These are phyloP conservation scores for Capronia epimyces DNA, from an alignment of 2,329 filamentous ascomycete genomes.

Conservation along the genomic window DNA sequence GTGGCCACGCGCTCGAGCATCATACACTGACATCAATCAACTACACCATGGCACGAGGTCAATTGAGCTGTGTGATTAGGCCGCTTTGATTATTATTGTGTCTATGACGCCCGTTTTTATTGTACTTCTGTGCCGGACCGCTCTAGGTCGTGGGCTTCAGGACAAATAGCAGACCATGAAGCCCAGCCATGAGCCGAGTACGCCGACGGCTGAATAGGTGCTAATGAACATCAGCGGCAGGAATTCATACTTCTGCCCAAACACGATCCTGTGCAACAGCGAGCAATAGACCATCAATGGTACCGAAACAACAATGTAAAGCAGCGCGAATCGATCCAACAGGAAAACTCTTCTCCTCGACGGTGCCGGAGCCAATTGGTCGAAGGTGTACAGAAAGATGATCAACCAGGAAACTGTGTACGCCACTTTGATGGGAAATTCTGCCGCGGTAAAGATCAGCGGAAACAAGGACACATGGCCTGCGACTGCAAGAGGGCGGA, in stretches of 20 bases:
- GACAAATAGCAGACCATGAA: constrained; percentile 88
- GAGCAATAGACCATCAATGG: constrained; percentile 87
- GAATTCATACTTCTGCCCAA: constrained; percentile 79
- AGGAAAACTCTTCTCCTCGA: constrained; percentile 76
- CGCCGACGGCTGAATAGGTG: constrained; percentile 88
- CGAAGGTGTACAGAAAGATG: constrained; percentile 77
- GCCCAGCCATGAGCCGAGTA: constrained; percentile 90
- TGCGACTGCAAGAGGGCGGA: constrained; percentile 83
- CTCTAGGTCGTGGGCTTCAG: constrained; percentile 24
- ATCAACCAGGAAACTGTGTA: constrained; percentile 93
- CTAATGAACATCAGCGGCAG: constrained; percentile 95
- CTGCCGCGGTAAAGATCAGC: constrained; percentile 80
- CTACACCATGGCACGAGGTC: no score
- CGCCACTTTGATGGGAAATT: constrained; percentile 88
- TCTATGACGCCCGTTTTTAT: not conserved
- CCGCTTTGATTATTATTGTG: not conserved
- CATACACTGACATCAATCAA: no score
- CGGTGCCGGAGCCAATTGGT: constrained; percentile 78
- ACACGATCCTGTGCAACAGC: constrained; percentile 72
- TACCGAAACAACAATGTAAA: constrained; percentile 86
- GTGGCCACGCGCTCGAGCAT: no score
- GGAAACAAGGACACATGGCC: constrained; percentile 95
- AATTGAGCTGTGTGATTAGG: not conserved
- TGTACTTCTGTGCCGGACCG: not conserved
- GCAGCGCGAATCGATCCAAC: constrained; percentile 79